Conservation (phyloP, 192 early-diverging fungal species). For the Dispira simplex region DNA sequence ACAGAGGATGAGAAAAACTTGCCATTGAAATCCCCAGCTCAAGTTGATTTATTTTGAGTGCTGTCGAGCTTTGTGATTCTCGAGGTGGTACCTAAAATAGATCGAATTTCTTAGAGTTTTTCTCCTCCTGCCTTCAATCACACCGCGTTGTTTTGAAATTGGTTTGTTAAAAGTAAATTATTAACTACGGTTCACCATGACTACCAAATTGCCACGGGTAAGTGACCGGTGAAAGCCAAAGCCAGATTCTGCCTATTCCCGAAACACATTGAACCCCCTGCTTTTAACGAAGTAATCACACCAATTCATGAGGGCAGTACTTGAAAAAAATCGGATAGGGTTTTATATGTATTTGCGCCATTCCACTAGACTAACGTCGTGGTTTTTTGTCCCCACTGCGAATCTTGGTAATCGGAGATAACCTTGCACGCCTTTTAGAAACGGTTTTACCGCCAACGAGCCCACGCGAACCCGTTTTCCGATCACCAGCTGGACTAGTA, state of each 20-base stretch:
- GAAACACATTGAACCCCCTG: background rate
- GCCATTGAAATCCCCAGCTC: too few relatives aligned
- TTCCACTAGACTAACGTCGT: background rate
- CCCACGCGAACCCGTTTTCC: conserved; percentile 95
- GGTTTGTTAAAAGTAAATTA: too few relatives aligned
- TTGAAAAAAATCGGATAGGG: background rate
- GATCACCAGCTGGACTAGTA: conserved; percentile 89
- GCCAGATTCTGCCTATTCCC: too few relatives aligned
- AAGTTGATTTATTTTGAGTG: too few relatives aligned
- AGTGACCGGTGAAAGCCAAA: background rate
- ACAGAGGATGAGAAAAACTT: too few relatives aligned
- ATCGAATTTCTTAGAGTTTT: too few relatives aligned
- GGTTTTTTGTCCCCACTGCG: background rate
- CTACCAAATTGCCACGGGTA: conserved; percentile 10
- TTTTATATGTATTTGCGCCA: background rate
- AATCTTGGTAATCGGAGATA: background rate
- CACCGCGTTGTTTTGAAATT: too few relatives aligned
- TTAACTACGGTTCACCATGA: background rate
- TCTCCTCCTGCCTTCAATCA: too few relatives aligned
- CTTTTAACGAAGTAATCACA: background rate
- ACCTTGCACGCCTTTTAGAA: conserved; percentile 29
- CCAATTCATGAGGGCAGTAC: background rate
- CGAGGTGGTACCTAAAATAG: too few relatives aligned
- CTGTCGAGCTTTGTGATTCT: too few relatives aligned
- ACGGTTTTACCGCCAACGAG: conserved; percentile 71